Conservation (phyloP, 208 protist genomes). For the Crithidia brevicula region DNA sequence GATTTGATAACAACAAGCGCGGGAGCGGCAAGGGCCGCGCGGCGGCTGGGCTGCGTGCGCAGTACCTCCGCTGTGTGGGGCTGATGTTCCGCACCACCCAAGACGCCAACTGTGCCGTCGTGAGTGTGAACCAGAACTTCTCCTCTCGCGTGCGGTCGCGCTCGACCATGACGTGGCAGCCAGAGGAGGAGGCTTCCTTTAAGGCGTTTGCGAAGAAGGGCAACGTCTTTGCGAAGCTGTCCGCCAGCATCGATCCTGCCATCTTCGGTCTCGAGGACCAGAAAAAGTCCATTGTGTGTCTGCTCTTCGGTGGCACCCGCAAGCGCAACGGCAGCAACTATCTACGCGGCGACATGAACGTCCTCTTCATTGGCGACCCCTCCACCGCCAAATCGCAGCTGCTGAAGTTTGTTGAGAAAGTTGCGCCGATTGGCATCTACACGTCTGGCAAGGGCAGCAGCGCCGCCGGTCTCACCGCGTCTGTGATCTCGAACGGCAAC, state of each 20-base stretch:
- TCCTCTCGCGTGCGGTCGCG: slow-evolving; percentile 85
- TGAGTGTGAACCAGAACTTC: slow-evolving; percentile 91
- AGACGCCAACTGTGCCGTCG: slow-evolving; percentile 45
- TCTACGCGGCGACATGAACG: slow-evolving; percentile 99
- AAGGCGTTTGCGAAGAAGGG: slow-evolving; percentile 84
- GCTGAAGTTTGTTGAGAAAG: slow-evolving; percentile 98
- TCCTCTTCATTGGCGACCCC: slow-evolving; percentile 99
- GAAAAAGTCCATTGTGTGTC: slow-evolving; percentile 96
- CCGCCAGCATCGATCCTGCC: slow-evolving; percentile 96
- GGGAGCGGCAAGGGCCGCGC: slow-evolving; percentile 44
- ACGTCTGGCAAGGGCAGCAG: slow-evolving; percentile 99
- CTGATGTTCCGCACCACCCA: slow-evolving; percentile 73
- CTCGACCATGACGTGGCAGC: slow-evolving; percentile 80
- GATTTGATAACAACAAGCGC: slow-evolving; percentile 41
- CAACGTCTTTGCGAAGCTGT: slow-evolving; percentile 95
- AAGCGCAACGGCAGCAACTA: slow-evolving; percentile 98
- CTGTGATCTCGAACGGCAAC: slow-evolving; percentile 90
- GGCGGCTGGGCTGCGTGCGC: slow-evolving; percentile 83
- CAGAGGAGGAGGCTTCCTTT: slow-evolving; percentile 90
- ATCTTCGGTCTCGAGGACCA: slow-evolving; percentile 98
- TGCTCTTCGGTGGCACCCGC: slow-evolving; percentile 98
- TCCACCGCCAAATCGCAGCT: slow-evolving; percentile 99
- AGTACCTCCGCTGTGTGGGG: slow-evolving; percentile 88
- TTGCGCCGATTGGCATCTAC: slow-evolving; percentile 98
- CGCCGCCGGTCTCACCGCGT: slow-evolving; percentile 98